Evolutionary conservation across 1,139 yeast species (phyloP), one percentile per base, ranked within the genome.

Genomic region (Wickerhamomyces sp.): DNA sequence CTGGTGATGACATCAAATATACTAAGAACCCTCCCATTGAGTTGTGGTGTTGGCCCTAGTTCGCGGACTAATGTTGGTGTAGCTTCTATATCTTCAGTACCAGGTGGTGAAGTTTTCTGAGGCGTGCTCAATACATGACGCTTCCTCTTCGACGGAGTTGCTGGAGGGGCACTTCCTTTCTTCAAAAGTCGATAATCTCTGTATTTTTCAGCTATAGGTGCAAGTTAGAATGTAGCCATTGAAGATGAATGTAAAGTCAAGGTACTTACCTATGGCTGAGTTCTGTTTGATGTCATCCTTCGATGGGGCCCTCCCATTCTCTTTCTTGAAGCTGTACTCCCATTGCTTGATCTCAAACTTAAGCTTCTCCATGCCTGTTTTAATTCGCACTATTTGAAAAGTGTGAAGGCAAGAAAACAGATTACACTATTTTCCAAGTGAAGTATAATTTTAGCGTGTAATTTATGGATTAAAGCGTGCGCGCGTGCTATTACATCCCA

Each of bases 11-110:
- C 66, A 52, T 84, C 90, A 56, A 84, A 81, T 11, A 84, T 70
- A 10, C 90, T 81, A 39, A 83, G 58, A 0, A 84, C 86, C 37
- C 80, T 73, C 0, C 93, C 93, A 49, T 81, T 73, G 10, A 84
- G 72, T 52, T 84, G 91, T 0, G 93, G 93, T 0, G 93, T 84
- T 0, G 93, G 93, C 0, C 91, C 91, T 15, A 84, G 60, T 50
- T 78, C 83, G 1, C 54, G 45, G 5, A 47, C 39, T 4, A 35
- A 36, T 3, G 49, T 32, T 4, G 47, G 46, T 8, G 55, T 47
- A 1, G 53, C 50, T 14, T 44, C 44, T 7, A 49, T 39, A 40
- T 49, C 41, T 37, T 18, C 23, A 18, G 23, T 18, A 18, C 23
- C 5, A 18, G 51, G 41, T 10, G 61, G 58, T 10, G 61, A 56